phyloP scores from a whole-genome alignment of 805 yeast species.

The Metschnikowia noctiluminum region DNA sequence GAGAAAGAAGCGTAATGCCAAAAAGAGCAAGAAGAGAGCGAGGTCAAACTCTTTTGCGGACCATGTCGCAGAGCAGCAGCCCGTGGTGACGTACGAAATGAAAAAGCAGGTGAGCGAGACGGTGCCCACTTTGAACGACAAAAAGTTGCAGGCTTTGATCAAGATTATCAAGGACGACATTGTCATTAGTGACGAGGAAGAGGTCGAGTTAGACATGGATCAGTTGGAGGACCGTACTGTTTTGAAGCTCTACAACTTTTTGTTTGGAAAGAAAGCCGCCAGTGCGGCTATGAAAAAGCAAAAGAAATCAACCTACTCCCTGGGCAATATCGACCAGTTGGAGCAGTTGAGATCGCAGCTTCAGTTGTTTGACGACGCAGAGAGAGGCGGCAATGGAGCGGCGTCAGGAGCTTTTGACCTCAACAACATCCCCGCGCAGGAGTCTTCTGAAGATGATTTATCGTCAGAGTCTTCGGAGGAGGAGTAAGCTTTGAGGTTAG shows the following conservation, averaged over 20 bases:
- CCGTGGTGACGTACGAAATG: slow-evolving; percentile 86
- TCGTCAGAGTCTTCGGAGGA: slow-evolving; percentile 66
- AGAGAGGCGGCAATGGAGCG: slow-evolving; percentile 18
- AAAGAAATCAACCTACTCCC: slow-evolving; percentile 31
- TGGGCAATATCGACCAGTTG: slow-evolving; percentile 46
- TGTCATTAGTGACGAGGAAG: slow-evolving; percentile 67
- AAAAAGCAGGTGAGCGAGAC: slow-evolving; percentile 88
- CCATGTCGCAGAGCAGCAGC: slow-evolving; percentile 24
- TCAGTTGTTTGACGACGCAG: slow-evolving; percentile 41
- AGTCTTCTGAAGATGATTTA: slow-evolving; percentile 51
- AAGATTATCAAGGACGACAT: slow-evolving; percentile 76
- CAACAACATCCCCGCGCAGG: slow-evolving; percentile 35
- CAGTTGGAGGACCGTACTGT: slow-evolving; percentile 82
- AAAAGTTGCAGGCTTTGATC: slow-evolving; percentile 77
- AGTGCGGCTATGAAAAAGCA: slow-evolving; percentile 42
- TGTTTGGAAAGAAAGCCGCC: slow-evolving; percentile 45
- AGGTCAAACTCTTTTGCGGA: slow-evolving; percentile 25
- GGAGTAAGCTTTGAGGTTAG: slow-evolving; percentile 38
- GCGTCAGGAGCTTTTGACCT: slow-evolving; percentile 26
- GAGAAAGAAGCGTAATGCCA: slow-evolving; percentile 38
- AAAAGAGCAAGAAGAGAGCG: slow-evolving; percentile 31
- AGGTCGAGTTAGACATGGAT: slow-evolving; percentile 93
- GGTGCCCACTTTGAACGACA: slow-evolving; percentile 72
- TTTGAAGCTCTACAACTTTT: slow-evolving; percentile 77
- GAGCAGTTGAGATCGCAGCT: slow-evolving; percentile 59